These are phyloP conservation scores for Claviceps citrina DNA, from an alignment of 2,329 filamentous ascomycete species.

Conservation along the genomic window DNA sequence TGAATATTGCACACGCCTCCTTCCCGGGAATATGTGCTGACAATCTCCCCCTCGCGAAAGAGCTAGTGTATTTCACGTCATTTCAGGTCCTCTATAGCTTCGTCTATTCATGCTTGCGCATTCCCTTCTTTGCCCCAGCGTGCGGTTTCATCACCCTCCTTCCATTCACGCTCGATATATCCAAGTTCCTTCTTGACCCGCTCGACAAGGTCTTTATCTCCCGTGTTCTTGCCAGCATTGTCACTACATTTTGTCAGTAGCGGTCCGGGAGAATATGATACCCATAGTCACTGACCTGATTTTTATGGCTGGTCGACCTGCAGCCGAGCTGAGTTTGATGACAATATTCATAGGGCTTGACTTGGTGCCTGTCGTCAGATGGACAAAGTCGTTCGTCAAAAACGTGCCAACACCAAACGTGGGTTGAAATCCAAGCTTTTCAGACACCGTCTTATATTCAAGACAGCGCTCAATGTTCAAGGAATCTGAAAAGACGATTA, in stretches of 20 bases:
- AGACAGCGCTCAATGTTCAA: conserved; percentile 82
- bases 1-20: not conserved
- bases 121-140: conserved; percentile 54
- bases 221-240: conserved; percentile 88
- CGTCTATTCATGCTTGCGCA: conserved; percentile 1
- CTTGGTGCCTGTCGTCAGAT: conserved; percentile 58
- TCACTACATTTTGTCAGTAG: conserved; percentile 31
- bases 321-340: conserved; percentile 83
- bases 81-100: not conserved
- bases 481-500: conserved; percentile 89
- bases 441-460: conserved; percentile 73
- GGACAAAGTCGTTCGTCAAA: conserved; percentile 85
- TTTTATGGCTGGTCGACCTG: conserved; percentile 72
- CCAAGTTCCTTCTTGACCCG: conserved; percentile 75
- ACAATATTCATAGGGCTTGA: conserved; percentile 92
- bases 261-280: not conserved
- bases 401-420: conserved; percentile 93
- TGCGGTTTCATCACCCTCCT: conserved; percentile 65
- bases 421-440: conserved; percentile 65
- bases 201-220: conserved; percentile 61
- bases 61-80: not conserved
- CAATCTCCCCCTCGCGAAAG: no score
- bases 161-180: conserved; percentile 75
- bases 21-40: no score
- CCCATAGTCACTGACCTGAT: conserved; percentile 38